These are phyloP conservation scores for Dovyalis caffra DNA, from an alignment of 345 rosid species.

Conservation along the genomic window DNA sequence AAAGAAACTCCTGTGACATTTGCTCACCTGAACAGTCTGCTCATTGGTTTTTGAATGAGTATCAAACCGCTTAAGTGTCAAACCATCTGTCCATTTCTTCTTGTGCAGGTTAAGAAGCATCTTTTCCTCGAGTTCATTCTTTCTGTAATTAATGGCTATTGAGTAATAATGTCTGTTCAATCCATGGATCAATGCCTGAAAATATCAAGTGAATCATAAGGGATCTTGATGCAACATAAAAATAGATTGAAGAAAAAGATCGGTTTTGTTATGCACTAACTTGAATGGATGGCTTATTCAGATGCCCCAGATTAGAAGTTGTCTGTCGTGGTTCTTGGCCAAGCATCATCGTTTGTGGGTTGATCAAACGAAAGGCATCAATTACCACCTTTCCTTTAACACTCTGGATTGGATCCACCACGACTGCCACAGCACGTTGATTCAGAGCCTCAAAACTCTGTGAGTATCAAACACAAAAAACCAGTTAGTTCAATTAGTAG, in stretches of 20 bases:
- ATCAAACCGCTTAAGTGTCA: slow-evolving; percentile 84
- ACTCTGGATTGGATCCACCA: slow-evolving; percentile 98
- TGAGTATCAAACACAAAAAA: slow-evolving; percentile 11
- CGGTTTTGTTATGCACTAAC: slow-evolving; percentile 37
- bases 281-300: slow-evolving; percentile 96
- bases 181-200: slow-evolving; percentile 96
- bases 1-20: background rate
- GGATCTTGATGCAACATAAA: background rate
- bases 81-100: slow-evolving; percentile 99
- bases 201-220: slow-evolving; percentile 12
- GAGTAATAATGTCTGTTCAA: slow-evolving; percentile 97
- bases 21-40: slow-evolving; percentile 62
- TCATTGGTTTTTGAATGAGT: slow-evolving; percentile 70
- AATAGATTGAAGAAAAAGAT: background rate
- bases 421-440: slow-evolving; percentile 98
- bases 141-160: slow-evolving; percentile 95
- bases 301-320: slow-evolving; percentile 96
- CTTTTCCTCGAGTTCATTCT: slow-evolving; percentile 97
- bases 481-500: background rate
- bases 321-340: slow-evolving; percentile 99
- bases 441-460: slow-evolving; percentile 99
- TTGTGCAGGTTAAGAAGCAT: slow-evolving; percentile 97
- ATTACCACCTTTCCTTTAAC: slow-evolving; percentile 98
- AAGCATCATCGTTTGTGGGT: slow-evolving; percentile 99
- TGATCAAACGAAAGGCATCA: slow-evolving; percentile 95